Base-by-base conservation (phyloP, 2,329 filamentous ascomycete genomes). In the Sporothrix pseudoabietina region DNA sequence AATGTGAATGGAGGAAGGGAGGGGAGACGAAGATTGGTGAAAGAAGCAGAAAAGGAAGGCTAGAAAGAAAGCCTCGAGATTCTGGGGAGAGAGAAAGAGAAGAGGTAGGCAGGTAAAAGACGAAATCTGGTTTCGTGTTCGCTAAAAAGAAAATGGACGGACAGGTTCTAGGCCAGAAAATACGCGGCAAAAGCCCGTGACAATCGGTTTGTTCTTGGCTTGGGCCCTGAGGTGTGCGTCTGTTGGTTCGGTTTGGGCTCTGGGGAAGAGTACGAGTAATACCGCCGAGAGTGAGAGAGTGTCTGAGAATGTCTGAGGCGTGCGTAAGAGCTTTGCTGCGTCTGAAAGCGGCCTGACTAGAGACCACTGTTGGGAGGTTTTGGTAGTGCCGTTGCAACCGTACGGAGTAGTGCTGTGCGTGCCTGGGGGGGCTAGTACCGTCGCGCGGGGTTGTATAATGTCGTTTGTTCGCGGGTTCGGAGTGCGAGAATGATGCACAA, bases 161-260 rank as follows among this genome's bases (percentile, higher is more conserved):
- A 19, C 39, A 65, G 35, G 59, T 44, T 65, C 39, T 61, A 65
- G 39, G 59, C 59, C 39, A 65, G 41, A 52, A 52, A 69, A 35
- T 22, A 69, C 44, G 32, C 66, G 66, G 66, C 44, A 30, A 30
- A 69, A 22, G 49, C 49, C 66, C n/a, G 68, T 70, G 68, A 55
- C 68, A 70, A 32, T 35, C 44, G 5, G 22, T 35, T 68, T 68
- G 44, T 30, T 30, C 32, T 47, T 69, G 44, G 65, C 16, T 41
- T 49, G 41, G 22, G 44, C 61, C 39, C 59, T 65, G 59, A 26
- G 35, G 59, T 65, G 63, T 32, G 41, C 8, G 14, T 52, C 44
- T 49, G 44, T 55, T 55, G 22, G 19, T 55, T 35, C 35, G 35
- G 35, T 35, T 35, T 35, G 4, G 35, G 35, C 35, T 35, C n/a